Percentiles rank a stretch among this genome's conserved stretches.
Conservation (phyloP, 116 monocot species). For the Dioscorea cayenensis region DNA sequence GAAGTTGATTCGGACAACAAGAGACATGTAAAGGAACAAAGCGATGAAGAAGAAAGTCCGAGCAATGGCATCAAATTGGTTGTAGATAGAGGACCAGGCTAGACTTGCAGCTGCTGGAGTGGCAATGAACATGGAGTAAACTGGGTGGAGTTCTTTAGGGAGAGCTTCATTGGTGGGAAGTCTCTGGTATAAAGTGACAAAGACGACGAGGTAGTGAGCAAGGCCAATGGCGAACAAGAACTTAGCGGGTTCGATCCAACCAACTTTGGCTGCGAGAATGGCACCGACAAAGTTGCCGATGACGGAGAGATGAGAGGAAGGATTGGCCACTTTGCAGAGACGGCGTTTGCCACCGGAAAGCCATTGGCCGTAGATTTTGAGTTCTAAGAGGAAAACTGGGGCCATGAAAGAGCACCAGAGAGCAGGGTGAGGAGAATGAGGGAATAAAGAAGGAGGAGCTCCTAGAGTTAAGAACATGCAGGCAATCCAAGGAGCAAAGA, state of each 20-base stretch:
- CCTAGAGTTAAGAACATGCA: conserved; percentile 78
- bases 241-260: conserved; percentile 64
- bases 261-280: conserved; percentile 59
- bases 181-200: conserved; percentile 88
- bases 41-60: conserved; percentile 84
- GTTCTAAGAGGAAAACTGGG: conserved; percentile 66
- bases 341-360: conserved; percentile 83
- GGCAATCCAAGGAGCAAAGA: conserved; percentile 89
- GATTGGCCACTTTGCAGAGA: conserved; percentile 93
- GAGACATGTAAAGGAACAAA: conserved; percentile 70
- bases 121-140: conserved; percentile 90
- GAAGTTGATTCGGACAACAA: conserved; percentile 84
- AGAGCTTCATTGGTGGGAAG: conserved; percentile 78
- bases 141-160: conserved; percentile 92
- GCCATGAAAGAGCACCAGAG: conserved; percentile 49
- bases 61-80: conserved; percentile 60
- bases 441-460: conserved; percentile 30
- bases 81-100: conserved; percentile 71
- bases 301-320: conserved; percentile 78
- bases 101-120: conserved; percentile 81
- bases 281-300: conserved; percentile 93
- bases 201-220: conserved; percentile 80
- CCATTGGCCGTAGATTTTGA: conserved; percentile 98
- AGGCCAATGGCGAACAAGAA: conserved; percentile 81
- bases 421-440: conserved; percentile 34